Conservation (phyloP, 139 green algal species). For the Tetraselmis striata region DNA sequence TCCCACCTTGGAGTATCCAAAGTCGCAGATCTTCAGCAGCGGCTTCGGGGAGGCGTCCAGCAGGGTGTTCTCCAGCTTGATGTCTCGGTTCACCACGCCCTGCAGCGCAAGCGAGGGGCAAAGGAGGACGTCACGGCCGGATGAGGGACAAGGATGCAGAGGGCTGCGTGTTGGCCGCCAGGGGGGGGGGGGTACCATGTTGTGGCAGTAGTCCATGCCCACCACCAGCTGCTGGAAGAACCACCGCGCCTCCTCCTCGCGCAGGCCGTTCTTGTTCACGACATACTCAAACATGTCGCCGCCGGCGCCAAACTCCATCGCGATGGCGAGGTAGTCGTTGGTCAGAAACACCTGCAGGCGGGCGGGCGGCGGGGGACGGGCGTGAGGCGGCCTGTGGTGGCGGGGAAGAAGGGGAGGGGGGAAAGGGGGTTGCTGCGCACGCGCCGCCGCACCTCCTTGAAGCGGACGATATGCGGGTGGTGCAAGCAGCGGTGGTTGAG, state of each 20-base stretch:
- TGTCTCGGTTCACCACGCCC: conserved; percentile 65
- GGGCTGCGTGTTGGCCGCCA: too few relatives aligned
- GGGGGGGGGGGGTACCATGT: too few relatives aligned
- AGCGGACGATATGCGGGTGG: conserved; percentile 95
- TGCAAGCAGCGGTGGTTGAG: conserved; percentile 89
- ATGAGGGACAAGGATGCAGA: too few relatives aligned
- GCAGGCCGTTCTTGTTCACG: conserved; percentile 78
- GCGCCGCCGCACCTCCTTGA: conserved; percentile 78
- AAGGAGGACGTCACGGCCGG: too few relatives aligned
- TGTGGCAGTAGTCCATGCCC: conserved; percentile 91
- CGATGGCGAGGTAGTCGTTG: conserved; percentile 76
- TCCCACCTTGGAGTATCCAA: conserved; percentile 73
- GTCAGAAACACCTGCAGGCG: conserved; percentile 79
- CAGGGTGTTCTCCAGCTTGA: conserved; percentile 97
- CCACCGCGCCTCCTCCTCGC: conserved; percentile 91
- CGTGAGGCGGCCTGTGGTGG: too few relatives aligned
- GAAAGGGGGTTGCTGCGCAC: too few relatives aligned
- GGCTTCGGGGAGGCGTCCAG: conserved; percentile 75
- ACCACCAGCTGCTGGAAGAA: conserved; percentile 99
- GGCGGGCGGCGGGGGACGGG: too few relatives aligned
- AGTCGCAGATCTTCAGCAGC: conserved; percentile 96
- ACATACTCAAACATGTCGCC: conserved; percentile 96
- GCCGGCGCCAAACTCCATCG: conserved; percentile 89
- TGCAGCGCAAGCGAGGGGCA: too few relatives aligned
- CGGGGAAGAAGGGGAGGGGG: too few relatives aligned